Evolutionary conservation across 257 asterid genomes (phyloP).

Genomic region (Solanum chiquidenum): DNA sequence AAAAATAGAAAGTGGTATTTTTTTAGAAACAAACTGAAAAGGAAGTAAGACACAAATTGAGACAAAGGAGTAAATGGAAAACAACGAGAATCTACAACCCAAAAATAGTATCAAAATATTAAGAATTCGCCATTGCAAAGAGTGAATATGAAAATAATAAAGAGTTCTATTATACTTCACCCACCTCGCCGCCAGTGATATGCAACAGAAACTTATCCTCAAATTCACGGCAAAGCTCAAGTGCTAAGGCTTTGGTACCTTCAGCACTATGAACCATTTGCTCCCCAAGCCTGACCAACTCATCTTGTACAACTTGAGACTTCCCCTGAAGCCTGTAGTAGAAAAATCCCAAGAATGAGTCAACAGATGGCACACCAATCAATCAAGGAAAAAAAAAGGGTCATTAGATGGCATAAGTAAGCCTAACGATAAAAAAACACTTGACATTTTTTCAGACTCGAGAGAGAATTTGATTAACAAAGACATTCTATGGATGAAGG

Average conservation of each 20-base stretch:
- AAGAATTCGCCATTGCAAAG: not conserved
- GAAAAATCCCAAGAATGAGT: not conserved
- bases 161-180: not conserved
- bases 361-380: not conserved
- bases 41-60: not conserved
- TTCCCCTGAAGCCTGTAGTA: conserved; percentile 89
- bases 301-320: conserved; percentile 93
- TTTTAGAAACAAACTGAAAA: not conserved
- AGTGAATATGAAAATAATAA: not conserved
- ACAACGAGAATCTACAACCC: not conserved
- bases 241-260: conserved; percentile 91
- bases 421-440: too few relatives aligned
- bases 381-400: not conserved
- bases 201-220: conserved; percentile 99
- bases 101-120: not conserved
- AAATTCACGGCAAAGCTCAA: conserved; percentile 98
- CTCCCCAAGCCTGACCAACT: conserved; percentile 85
- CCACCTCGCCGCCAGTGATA: conserved; percentile 84
- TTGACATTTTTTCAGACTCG: not conserved
- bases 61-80: not conserved
- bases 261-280: conserved; percentile 86
- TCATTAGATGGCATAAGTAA: not conserved
- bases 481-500: not conserved
- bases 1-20: not conserved
- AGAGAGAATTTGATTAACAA: not conserved